Evolutionary conservation across 1,139 yeast species (phyloP), one percentile per base, ranked within the genome.

Genomic region (Blastobotrys proliferans): DNA sequence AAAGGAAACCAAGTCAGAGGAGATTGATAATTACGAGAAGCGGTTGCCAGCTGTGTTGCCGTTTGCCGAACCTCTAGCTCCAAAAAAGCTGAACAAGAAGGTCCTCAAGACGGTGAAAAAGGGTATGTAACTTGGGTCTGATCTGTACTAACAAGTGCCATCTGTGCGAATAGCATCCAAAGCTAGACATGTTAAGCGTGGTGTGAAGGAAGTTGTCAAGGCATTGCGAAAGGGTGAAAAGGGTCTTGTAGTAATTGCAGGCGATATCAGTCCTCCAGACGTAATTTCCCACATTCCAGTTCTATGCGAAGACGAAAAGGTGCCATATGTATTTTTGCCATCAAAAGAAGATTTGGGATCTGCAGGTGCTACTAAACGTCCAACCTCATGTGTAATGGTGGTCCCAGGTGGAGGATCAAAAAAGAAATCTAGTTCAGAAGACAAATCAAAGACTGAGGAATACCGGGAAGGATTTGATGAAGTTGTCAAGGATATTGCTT

Each of bases 281-380:
- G 98, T 94, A 40, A 85, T 94, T 56, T 88, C 97, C 35, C 99
- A 94, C 64, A 77, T 94, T 47, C 99, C 99, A 45, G 97, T 94
- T 40, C 76, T 94, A 51, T 94, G 98, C 70, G 98, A 94, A 71
- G 98, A 94, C 66, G 72, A 77, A 52, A 72, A 85, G 41, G 97
- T 92, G 40, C 97, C 97, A 58, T 92, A 73, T 63, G 77, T 92
- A 40, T 92, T 92, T 68, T 80, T 92, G 53, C 98, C 98, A 57
- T 87, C 97, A 43, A 92, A 92, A 70, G 97, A 92, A 72, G 98
- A 92, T 62, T 77, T 94, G 55, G 99, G 99, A 30, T 83, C 95
- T 51, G 98, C 99, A 25, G 97, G 98, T 62, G 95, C 97, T 50
- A 92, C 98, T 49, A 92, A 92, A 74, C 83, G 99, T 74, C 98